phyloP scores from a whole-genome alignment of 2,329 filamentous ascomycete genomes.

The Paramyrothecium sp. region DNA sequence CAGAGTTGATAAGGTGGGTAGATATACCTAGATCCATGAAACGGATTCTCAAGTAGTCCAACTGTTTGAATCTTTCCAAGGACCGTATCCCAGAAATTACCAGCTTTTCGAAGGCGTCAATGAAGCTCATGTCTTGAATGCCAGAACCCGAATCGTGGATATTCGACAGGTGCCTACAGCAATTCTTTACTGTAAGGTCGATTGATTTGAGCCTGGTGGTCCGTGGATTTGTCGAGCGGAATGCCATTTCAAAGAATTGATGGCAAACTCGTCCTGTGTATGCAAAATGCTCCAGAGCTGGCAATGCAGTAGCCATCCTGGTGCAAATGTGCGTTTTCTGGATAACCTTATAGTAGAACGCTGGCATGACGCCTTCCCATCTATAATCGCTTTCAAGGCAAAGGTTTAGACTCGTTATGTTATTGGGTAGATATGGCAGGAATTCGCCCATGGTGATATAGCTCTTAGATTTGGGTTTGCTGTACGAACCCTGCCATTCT shows the following conservation, averaged over 20 bases:
- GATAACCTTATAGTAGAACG: constrained; percentile 60
- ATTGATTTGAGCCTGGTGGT: constrained; percentile 60
- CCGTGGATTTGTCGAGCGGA: constrained; percentile 46
- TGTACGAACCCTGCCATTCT: constrained; percentile 63
- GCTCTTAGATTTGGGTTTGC: constrained; percentile 71
- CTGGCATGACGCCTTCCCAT: constrained; percentile 59
- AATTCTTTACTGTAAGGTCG: constrained; percentile 73
- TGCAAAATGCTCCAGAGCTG: constrained; percentile 63
- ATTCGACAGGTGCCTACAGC: constrained; percentile 56
- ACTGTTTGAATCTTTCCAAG: constrained; percentile 54
- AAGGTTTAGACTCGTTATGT: constrained; percentile 63
- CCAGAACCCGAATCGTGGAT: constrained; percentile 66
- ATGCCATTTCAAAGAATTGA: constrained; percentile 62
- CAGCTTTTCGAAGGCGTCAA: constrained; percentile 67
- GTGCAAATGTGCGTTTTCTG: constrained; percentile 64
- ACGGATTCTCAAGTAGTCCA: constrained; percentile 67
- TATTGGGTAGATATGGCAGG: constrained; percentile 54
- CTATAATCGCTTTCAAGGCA: constrained; percentile 71
- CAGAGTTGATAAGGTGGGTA: background rate
- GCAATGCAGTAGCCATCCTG: constrained; percentile 58
- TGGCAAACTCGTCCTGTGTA: constrained; percentile 73
- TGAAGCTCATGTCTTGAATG: constrained; percentile 71
- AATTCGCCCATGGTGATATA: constrained; percentile 69
- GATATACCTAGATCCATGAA: constrained; percentile 68
- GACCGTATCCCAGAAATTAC: constrained; percentile 63